Evolutionary conservation across 208 protist genomes (phyloP).

Genomic region (Trypanosoma congolense): DNA sequence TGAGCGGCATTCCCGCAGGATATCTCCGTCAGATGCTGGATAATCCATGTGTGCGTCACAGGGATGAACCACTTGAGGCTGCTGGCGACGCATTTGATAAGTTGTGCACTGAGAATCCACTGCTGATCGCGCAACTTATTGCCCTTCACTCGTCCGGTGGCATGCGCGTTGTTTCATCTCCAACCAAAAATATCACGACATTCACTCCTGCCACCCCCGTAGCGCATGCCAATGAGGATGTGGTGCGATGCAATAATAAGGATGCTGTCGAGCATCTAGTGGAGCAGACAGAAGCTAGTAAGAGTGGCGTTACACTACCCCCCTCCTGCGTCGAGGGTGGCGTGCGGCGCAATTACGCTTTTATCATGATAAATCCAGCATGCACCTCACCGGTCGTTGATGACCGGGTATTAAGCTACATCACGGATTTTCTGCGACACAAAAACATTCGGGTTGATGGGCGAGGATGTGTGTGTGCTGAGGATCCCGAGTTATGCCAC

Average conservation of each 20-base stretch:
- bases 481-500: conserved; percentile 19
- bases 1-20: conserved; percentile 34
- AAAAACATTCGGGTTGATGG: conserved; percentile 28
- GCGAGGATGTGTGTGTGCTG: conserved; percentile 16
- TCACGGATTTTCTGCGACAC: conserved; percentile 23
- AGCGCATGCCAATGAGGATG: neutral
- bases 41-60: conserved; percentile 50
- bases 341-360: conserved; percentile 27
- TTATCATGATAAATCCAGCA: conserved; percentile 30
- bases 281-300: no score
- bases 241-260: neutral
- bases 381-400: conserved; percentile 10
- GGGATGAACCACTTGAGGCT: conserved; percentile 21
- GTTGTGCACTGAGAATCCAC: conserved; percentile 25
- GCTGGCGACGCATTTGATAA: conserved; percentile 31
- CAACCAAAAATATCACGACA: neutral
- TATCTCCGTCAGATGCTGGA: conserved; percentile 35
- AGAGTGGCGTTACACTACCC: neutral
- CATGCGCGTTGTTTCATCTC: conserved; percentile 11
- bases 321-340: neutral
- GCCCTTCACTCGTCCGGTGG: conserved; percentile 22
- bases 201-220: neutral
- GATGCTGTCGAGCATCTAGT: no score
- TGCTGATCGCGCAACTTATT: conserved; percentile 23
- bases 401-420: conserved; percentile 6